Evolutionary conservation across 2,329 filamentous ascomycete genomes (phyloP).

Genomic region (Chrysosporium keratinophilum): DNA sequence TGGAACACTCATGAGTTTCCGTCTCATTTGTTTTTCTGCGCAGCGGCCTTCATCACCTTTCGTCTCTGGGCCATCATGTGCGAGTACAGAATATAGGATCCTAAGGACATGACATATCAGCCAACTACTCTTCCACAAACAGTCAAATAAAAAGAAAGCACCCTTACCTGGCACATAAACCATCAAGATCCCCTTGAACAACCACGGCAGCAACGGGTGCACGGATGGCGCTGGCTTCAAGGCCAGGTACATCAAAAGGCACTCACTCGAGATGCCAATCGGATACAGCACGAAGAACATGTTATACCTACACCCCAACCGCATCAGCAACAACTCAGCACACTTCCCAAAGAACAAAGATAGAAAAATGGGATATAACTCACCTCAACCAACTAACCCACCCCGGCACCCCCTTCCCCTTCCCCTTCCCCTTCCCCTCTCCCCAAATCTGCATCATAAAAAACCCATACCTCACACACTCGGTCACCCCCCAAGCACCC

Average conservation of each 20-base stretch:
- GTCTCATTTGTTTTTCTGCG: slow-evolving; percentile 34
- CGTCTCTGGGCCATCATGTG: slow-evolving; percentile 89
- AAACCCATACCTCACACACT: slow-evolving; percentile 87
- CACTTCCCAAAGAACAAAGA: neutral
- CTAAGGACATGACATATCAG: slow-evolving; percentile 33
- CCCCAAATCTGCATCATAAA: slow-evolving; percentile 58
- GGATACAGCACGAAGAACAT: slow-evolving; percentile 91
- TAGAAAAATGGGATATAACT: slow-evolving; percentile 12
- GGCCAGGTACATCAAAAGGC: slow-evolving; percentile 63
- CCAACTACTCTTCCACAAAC: slow-evolving; percentile 15
- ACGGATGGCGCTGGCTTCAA: slow-evolving; percentile 48
- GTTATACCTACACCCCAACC: slow-evolving; percentile 49
- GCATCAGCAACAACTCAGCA: neutral
- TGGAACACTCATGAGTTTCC: neutral
- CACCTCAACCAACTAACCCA: slow-evolving; percentile 67
- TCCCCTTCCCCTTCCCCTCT: too few species aligned
- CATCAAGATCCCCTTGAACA: slow-evolving; percentile 55
- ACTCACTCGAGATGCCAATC: slow-evolving; percentile 80
- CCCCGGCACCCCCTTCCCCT: slow-evolving; percentile 46
- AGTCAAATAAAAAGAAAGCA: neutral
- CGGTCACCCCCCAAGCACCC: slow-evolving; percentile 76
- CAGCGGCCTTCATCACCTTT: slow-evolving; percentile 60
- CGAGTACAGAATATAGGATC: slow-evolving; percentile 72
- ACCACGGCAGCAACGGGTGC: slow-evolving; percentile 45
- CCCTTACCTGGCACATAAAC: slow-evolving; percentile 66